These are phyloP conservation scores for Didymosphaeria variabile DNA, from an alignment of 2,329 filamentous ascomycete genomes.

Conservation along the genomic window DNA sequence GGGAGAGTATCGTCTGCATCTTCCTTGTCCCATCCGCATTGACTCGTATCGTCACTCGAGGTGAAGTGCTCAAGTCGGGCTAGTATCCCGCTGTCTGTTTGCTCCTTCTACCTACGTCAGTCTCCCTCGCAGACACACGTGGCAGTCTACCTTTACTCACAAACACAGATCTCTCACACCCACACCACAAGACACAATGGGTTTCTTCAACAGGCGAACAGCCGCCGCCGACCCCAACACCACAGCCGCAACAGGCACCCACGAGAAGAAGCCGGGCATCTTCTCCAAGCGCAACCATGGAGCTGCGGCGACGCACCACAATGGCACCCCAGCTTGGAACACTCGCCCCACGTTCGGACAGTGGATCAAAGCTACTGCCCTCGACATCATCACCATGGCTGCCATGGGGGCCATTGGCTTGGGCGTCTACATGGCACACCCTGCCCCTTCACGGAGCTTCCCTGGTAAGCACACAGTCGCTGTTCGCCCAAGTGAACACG, in stretches of 20 bases:
- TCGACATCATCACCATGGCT: conserved; percentile 74
- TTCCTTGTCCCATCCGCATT: neutral
- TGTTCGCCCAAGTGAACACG: neutral
- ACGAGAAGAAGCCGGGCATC: conserved; percentile 41
- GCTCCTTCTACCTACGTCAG: conserved; percentile 11
- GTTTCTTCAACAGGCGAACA: conserved; percentile 50
- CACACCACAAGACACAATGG: conserved; percentile 36
- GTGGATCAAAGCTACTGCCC: conserved; percentile 73
- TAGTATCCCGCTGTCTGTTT: neutral
- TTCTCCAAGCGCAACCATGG: conserved; percentile 32
- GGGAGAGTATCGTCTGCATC: conserved; percentile 17
- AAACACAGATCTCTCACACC: neutral
- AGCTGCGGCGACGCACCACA: conserved; percentile 24
- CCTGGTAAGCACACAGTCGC: conserved; percentile 48
- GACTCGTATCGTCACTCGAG: neutral
- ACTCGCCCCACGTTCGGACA: conserved; percentile 68
- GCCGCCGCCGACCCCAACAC: conserved; percentile 47
- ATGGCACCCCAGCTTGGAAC: conserved; percentile 36
- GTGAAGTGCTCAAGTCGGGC: neutral
- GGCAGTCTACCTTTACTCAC: neutral
- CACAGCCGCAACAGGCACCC: conserved; percentile 42
- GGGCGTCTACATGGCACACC: conserved; percentile 72
- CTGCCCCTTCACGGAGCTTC: conserved; percentile 74
- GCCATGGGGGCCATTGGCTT: conserved; percentile 72
- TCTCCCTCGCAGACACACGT: neutral